Percentiles rank a stretch among this genome's conserved stretches.
Conservation (phyloP, 2,329 filamentous ascomycete species). For the Aureobasidium sp. region DNA sequence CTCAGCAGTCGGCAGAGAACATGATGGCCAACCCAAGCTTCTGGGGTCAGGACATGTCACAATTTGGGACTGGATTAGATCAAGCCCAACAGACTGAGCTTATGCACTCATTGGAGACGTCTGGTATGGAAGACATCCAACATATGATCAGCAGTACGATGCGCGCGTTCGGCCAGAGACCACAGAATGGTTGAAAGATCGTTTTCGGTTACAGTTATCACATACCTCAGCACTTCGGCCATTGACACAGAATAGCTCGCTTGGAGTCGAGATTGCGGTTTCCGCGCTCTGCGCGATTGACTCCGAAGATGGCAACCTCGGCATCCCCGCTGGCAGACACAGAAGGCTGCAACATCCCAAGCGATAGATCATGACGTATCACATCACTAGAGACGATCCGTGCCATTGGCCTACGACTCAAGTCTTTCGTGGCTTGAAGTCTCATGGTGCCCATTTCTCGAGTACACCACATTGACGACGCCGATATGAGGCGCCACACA, state of each 20-base stretch:
- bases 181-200: slow-evolving; percentile 6
- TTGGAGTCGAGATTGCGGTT: not conserved
- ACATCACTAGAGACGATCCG: not conserved
- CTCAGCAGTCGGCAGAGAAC: not conserved
- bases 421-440: not conserved
- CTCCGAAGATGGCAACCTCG: not conserved
- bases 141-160: slow-evolving; percentile 28
- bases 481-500: too few relatives aligned
- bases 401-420: not conserved
- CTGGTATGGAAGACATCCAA: slow-evolving; percentile 34
- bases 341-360: not conserved
- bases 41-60: slow-evolving; percentile 15
- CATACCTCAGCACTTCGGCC: too few relatives aligned
- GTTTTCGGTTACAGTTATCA: not conserved
- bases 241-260: not conserved
- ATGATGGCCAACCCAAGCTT: slow-evolving; percentile 1
- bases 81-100: slow-evolving; percentile 31
- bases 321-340: not conserved
- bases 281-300: not conserved
- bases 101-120: slow-evolving; percentile 31
- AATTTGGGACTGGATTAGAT: slow-evolving; percentile 29
- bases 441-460: too few relatives aligned
- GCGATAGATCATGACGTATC: not conserved
- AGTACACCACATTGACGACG: too few relatives aligned
- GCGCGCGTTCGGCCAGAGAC: slow-evolving; percentile 3